Percentiles rank a stretch among this genome's conserved stretches.
Evolutionary conservation across 2,329 filamentous ascomycete species (phyloP).

Genomic region (Orbilia ellipsospora): DNA sequence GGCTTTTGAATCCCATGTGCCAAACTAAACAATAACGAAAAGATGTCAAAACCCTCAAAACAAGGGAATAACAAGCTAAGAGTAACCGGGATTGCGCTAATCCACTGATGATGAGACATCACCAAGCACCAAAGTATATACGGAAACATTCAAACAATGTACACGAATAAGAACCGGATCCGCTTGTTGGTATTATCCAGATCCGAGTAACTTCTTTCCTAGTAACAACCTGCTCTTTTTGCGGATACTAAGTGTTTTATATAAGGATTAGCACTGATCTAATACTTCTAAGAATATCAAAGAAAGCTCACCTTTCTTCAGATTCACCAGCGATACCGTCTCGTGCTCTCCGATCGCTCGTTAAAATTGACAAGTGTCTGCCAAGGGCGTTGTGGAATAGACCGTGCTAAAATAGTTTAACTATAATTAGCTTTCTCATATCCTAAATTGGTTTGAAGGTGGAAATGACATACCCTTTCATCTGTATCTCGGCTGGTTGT

Average conservation of each 20-base stretch:
- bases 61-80: neutral
- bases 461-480: conserved; percentile 49
- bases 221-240: conserved; percentile 60
- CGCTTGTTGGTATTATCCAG: conserved; percentile 5
- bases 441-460: neutral
- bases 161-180: conserved; percentile 11
- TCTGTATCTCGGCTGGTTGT: conserved; percentile 34
- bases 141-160: conserved; percentile 28
- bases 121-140: conserved; percentile 3
- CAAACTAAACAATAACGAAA: neutral
- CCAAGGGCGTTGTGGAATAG: conserved; percentile 58
- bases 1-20: neutral
- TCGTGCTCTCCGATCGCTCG: conserved; percentile 54
- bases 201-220: conserved; percentile 60
- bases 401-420: conserved; percentile 27
- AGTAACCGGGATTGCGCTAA: conserved; percentile 15
- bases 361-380: conserved; percentile 58
- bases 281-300: neutral
- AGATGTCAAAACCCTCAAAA: neutral
- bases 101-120: conserved; percentile 8
- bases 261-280: too few relatives aligned
- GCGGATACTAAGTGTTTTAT: conserved; percentile 56
- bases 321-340: conserved; percentile 58
- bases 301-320: conserved; percentile 57
- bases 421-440: conserved; percentile 2